Evolutionary conservation across 139 green algal species (phyloP), one percentile per base, ranked within the genome.

Genomic region (Coccomyxa sp.): DNA sequence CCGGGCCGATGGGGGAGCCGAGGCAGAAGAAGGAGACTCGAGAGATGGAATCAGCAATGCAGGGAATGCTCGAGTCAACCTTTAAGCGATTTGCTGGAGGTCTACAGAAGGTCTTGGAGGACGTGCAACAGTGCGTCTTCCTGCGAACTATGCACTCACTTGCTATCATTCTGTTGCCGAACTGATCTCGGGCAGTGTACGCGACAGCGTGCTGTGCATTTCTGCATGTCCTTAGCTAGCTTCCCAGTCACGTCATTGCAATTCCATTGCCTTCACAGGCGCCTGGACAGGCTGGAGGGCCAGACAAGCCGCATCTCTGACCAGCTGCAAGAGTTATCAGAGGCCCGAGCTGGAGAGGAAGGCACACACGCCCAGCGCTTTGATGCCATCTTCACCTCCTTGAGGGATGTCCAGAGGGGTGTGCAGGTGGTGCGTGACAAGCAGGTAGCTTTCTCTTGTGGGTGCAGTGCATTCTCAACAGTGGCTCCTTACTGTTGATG

Each of bases 401-500:
- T 91, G 37, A 75, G 80, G 6, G 88, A 91, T 68, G 78, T 91
- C 29, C 73, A 83, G 8, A 72, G 87, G 8, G 71, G 77, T 4
- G 82, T 91, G 44, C 86, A 88, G 75, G 80, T 89, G 34, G 71
- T 91, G 22, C 77, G 86, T 18, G 87, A 91, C 74, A 87, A 84
- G 79, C 82, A 87, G 78, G 87, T 83, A 31, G 50, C 5, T 22
- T 50, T 36, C 31, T 40, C 7, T 18, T 40, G 18, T 41, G 69
- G 10, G 34, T 40, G 69, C 31, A 39, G 39, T 72, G 31, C 24
- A 27, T 64, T 64, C 27, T 18, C 50, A 64, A 4, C 5, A 64
- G 5, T 7, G 27, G 50, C 50, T 18, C 5, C 50, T 22, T 22
- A 64, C 22, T 64, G 18, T 64, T 31, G 27, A 18, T 18, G 50